phyloP scores from a whole-genome alignment of 116 monocot genomes.

The Zostera marina region DNA sequence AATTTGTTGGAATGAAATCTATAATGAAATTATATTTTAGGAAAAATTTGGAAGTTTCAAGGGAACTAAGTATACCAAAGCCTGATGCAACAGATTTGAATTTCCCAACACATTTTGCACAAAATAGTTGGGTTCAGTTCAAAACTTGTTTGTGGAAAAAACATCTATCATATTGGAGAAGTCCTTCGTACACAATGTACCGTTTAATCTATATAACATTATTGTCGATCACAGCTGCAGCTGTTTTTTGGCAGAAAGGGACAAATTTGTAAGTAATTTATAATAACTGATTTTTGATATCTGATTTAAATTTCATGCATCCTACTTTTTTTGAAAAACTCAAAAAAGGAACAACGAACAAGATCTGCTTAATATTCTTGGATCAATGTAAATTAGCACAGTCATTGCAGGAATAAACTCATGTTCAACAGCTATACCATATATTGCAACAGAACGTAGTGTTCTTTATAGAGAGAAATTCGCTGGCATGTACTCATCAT shows the following conservation, averaged over 20 bases:
- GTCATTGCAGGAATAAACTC: conserved; percentile 43
- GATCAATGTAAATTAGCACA: conserved; percentile 31
- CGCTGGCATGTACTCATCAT: conserved; percentile 78
- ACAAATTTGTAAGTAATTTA: conserved; percentile 30
- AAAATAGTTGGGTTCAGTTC: conserved; percentile 26
- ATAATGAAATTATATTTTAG: conserved; percentile 9
- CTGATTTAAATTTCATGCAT: neutral
- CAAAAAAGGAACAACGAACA: conserved; percentile 37
- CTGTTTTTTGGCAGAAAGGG: conserved; percentile 40
- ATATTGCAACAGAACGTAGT: conserved; percentile 37
- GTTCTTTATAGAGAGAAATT: conserved; percentile 70
- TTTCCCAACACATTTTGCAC: conserved; percentile 36
- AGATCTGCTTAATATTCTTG: conserved; percentile 55
- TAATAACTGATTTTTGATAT: neutral
- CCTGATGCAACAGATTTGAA: conserved; percentile 23
- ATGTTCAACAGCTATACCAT: conserved; percentile 30
- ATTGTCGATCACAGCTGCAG: conserved; percentile 11
- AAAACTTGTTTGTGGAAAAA: conserved; percentile 53
- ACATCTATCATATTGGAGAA: conserved; percentile 57
- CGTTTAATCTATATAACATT: conserved; percentile 20
- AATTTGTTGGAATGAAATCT: too few relatives aligned
- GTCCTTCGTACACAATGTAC: conserved; percentile 38
- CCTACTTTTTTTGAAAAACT: neutral
- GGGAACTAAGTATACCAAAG: conserved; percentile 19
- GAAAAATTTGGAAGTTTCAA: conserved; percentile 18